Percentiles rank a stretch among this genome's conserved stretches.
Evolutionary conservation across 164 flowering plant species (phyloP).

Genomic region (Annona squamosa): DNA sequence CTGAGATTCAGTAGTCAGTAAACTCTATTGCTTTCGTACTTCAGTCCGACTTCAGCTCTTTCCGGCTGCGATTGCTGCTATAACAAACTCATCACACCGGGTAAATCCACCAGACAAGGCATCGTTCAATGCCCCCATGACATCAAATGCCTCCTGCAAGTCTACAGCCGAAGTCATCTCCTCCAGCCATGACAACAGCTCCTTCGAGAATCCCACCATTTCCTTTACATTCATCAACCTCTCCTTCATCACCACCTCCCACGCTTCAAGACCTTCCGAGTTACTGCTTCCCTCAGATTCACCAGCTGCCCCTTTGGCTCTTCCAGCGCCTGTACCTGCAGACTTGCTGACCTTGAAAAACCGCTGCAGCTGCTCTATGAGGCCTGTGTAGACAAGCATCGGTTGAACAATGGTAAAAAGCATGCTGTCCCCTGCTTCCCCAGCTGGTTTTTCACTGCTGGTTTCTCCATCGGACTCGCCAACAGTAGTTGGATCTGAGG

Average conservation of each 20-base stretch:
- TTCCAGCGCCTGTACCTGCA: slow-evolving; percentile 4
- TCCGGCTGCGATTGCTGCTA: slow-evolving; percentile 57
- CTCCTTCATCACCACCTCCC: slow-evolving; percentile 90
- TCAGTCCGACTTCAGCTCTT: slow-evolving; percentile 14
- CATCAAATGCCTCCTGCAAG: slow-evolving; percentile 84
- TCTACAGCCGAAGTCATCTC: slow-evolving; percentile 59
- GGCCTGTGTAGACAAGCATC: slow-evolving; percentile 86
- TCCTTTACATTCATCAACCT: slow-evolving; percentile 64
- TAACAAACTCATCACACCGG: slow-evolving; percentile 77
- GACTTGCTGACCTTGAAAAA: slow-evolving; percentile 65
- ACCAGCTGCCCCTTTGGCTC: slow-evolving; percentile 24
- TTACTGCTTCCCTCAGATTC: slow-evolving; percentile 31
- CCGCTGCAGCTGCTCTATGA: slow-evolving; percentile 81
- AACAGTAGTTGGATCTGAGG: slow-evolving; percentile 28
- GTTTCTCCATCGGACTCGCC: slow-evolving; percentile 26
- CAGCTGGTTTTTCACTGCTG: slow-evolving; percentile 14
- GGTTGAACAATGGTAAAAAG: slow-evolving; percentile 60
- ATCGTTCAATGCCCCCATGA: slow-evolving; percentile 70
- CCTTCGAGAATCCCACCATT: slow-evolving; percentile 89
- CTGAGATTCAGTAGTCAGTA: neutral
- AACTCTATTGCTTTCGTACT: neutral
- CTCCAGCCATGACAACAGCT: slow-evolving; percentile 77
- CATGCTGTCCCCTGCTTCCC: slow-evolving; percentile 20
- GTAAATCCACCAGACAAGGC: slow-evolving; percentile 54
- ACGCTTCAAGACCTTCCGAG: slow-evolving; percentile 39